phyloP scores from a whole-genome alignment of 1,284 basidiomycete genomes.

The Waitea zeae region DNA sequence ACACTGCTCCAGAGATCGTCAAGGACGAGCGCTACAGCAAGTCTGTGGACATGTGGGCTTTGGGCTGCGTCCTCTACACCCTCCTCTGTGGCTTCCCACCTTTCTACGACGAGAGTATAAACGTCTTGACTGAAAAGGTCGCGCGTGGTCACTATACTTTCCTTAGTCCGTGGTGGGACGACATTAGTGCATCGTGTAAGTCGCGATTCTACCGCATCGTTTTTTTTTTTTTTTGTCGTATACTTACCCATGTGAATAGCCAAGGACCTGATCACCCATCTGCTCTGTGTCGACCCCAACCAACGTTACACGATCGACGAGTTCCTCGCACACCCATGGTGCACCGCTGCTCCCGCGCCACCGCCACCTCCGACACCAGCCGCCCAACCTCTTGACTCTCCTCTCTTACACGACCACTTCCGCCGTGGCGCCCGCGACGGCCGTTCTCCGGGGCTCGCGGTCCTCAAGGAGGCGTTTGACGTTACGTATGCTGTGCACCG shows the following conservation, averaged over 20 bases:
- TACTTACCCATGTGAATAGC: slow-evolving; percentile 26
- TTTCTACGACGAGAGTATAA: slow-evolving; percentile 99
- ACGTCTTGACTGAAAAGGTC: slow-evolving; percentile 95
- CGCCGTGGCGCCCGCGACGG: slow-evolving; percentile 61
- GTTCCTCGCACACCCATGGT: slow-evolving; percentile 96
- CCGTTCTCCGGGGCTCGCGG: slow-evolving; percentile 81
- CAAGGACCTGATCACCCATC: slow-evolving; percentile 89
- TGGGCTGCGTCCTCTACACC: slow-evolving; percentile 97
- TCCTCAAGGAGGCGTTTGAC: slow-evolving; percentile 96
- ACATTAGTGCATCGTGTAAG: slow-evolving; percentile 70
- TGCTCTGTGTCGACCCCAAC: slow-evolving; percentile 90
- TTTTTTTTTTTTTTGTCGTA: too few relatives aligned
- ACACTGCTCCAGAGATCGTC: slow-evolving; percentile 98
- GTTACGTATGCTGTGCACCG: slow-evolving; percentile 98
- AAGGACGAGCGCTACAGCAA: slow-evolving; percentile 98
- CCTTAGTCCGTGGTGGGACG: slow-evolving; percentile 99
- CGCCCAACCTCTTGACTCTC: slow-evolving; percentile 74
- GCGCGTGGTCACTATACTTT: slow-evolving; percentile 97
- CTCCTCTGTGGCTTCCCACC: slow-evolving; percentile 97
- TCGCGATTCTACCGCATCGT: too few relatives aligned
- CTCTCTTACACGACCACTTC: slow-evolving; percentile 58
- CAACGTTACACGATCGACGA: slow-evolving; percentile 97
- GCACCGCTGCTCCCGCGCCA: slow-evolving; percentile 48
- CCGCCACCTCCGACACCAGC: slow-evolving; percentile 44
- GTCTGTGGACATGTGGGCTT: slow-evolving; percentile 99